phyloP scores from a whole-genome alignment of 148 eudicot genomes.

The Limonium bicolor region DNA sequence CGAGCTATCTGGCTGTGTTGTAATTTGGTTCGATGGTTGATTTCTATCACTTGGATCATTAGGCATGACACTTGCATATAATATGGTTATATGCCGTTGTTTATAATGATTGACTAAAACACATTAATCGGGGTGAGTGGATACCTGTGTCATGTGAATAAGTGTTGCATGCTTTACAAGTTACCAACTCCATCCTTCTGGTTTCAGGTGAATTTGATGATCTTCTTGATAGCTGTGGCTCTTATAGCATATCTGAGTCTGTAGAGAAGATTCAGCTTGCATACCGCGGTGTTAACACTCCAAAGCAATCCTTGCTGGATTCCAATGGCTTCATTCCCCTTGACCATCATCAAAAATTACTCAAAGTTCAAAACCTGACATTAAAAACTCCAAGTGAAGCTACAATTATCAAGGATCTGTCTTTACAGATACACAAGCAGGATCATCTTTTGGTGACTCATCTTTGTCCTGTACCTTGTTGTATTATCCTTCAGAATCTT shows the following conservation, averaged over 20 bases:
- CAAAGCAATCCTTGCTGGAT: constrained; percentile 12
- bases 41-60: too few relatives aligned
- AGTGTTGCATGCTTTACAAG: too few relatives aligned
- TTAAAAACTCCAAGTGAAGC: constrained; percentile 63
- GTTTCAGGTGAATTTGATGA: constrained; percentile 99
- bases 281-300: constrained; percentile 17
- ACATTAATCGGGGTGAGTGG: too few relatives aligned
- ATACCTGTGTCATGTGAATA: too few relatives aligned
- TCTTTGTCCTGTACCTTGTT: neutral
- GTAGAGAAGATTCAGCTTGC: constrained; percentile 29
- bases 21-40: too few relatives aligned
- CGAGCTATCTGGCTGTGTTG: too few relatives aligned
- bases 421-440: constrained; percentile 53
- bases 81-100: too few relatives aligned
- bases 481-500: constrained; percentile 8
- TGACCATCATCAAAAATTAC: constrained; percentile 23
- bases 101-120: too few relatives aligned
- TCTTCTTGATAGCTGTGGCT: constrained; percentile 49
- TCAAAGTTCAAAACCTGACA: constrained; percentile 53
- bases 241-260: constrained; percentile 27
- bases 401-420: constrained; percentile 54
- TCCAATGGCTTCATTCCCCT: constrained; percentile 34
- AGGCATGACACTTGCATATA: too few relatives aligned
- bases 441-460: constrained; percentile 63
- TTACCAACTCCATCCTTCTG: too few relatives aligned